These are phyloP conservation scores for Taphrina betulina DNA, from an alignment of 1,139 yeast species.

Conservation along the genomic window DNA sequence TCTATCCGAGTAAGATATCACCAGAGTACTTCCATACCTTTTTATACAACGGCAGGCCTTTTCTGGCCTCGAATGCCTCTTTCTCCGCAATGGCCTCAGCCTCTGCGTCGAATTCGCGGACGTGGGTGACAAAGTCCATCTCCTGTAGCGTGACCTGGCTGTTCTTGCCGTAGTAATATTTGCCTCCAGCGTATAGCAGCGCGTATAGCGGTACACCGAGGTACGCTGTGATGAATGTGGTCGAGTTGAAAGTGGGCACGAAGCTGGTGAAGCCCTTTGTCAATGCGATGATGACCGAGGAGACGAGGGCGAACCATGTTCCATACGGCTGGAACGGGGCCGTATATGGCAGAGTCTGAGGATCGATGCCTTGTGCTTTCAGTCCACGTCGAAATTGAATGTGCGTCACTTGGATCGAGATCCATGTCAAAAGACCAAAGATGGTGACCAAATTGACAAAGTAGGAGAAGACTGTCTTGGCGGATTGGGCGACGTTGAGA, in stretches of 20 bases:
- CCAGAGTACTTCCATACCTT: constrained; percentile 22
- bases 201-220: constrained; percentile 70
- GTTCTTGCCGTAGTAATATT: constrained; percentile 43
- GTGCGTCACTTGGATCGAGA: constrained; percentile 61
- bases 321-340: constrained; percentile 55
- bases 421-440: constrained; percentile 70
- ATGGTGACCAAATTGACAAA: constrained; percentile 70
- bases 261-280: constrained; percentile 67
- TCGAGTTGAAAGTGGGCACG: constrained; percentile 54
- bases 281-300: constrained; percentile 60
- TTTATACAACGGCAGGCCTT: constrained; percentile 13
- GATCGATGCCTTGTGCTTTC: constrained; percentile 60
- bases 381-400: constrained; percentile 64
- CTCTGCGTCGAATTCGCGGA: constrained; percentile 67
- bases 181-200: constrained; percentile 56
- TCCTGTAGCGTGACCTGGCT: constrained; percentile 57
- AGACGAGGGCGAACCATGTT: constrained; percentile 54
- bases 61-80: constrained; percentile 40
- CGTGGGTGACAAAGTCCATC: constrained; percentile 63
- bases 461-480: constrained; percentile 73
- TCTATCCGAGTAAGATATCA: constrained; percentile 22
- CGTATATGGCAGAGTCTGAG: constrained; percentile 53
- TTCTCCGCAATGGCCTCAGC: constrained; percentile 55
- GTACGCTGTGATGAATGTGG: constrained; percentile 71
- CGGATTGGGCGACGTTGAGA: constrained; percentile 61